Conservation (phyloP, 257 asterid genomes). For the Cordia subcordata region DNA sequence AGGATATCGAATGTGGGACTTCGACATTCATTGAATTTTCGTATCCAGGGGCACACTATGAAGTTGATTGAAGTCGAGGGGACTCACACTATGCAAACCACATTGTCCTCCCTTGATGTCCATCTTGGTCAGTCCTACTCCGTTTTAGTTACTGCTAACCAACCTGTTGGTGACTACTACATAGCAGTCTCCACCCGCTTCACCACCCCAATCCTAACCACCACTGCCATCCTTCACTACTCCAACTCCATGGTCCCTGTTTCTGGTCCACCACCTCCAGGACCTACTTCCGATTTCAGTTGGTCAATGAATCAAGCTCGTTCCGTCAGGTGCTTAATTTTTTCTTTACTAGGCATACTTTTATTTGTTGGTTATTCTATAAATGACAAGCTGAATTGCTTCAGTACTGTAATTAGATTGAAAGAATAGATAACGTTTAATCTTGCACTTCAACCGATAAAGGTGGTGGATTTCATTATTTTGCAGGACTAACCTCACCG, state of each 20-base stretch:
- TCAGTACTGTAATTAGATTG: too few relatives aligned
- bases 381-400: too few relatives aligned
- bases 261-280: constrained; percentile 39
- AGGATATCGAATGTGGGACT: constrained; percentile 72
- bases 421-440: neutral
- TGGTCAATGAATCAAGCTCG: constrained; percentile 69
- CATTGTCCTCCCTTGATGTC: constrained; percentile 45
- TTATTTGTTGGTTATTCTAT: too few relatives aligned
- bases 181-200: constrained; percentile 51
- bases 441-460: too few relatives aligned
- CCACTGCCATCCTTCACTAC: constrained; percentile 59
- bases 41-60: constrained; percentile 63
- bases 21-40: constrained; percentile 38
- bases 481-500: constrained; percentile 62
- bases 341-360: too few relatives aligned
- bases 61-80: constrained; percentile 72
- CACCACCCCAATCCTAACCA: constrained; percentile 30
- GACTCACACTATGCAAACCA: constrained; percentile 56
- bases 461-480: too few relatives aligned
- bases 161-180: constrained; percentile 44
- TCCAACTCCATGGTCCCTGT: constrained; percentile 24
- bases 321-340: constrained; percentile 41
- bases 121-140: constrained; percentile 77
- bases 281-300: constrained; percentile 24
- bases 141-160: constrained; percentile 57